Evolutionary conservation across 2,329 filamentous ascomycete species (phyloP).

Genomic region (Stenocarpella maydis): DNA sequence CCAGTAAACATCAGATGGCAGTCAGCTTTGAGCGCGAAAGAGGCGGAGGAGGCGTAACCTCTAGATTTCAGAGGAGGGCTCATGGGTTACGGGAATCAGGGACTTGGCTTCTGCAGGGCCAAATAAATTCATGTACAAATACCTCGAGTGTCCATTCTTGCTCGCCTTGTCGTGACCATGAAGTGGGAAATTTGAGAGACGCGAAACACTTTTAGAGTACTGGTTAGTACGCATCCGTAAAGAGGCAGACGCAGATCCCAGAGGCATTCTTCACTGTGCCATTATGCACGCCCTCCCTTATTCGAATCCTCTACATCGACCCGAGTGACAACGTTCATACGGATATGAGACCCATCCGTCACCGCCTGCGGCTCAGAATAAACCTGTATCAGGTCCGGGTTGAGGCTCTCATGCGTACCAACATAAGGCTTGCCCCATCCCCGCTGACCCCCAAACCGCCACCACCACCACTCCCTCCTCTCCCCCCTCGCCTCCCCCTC

Average conservation of each 20-base stretch:
- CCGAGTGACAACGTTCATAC: constrained; percentile 17
- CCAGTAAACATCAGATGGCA: not conserved
- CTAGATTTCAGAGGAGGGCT: too few species aligned
- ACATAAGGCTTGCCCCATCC: constrained; percentile 1
- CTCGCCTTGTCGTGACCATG: too few species aligned
- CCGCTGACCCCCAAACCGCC: constrained; percentile 4
- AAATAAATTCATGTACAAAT: too few species aligned
- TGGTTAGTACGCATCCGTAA: too few species aligned
- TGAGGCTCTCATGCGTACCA: constrained; percentile 2
- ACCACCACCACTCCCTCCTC: constrained; percentile 26
- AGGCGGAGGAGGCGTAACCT: too few species aligned
- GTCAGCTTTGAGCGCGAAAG: not conserved
- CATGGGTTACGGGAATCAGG: too few species aligned
- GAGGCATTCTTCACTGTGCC: too few species aligned
- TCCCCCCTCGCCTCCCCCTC: not conserved
- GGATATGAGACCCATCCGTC: constrained; percentile 18
- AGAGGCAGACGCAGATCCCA: too few species aligned
- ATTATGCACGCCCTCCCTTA: not conserved
- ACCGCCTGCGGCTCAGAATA: not conserved
- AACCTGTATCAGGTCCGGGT: constrained; percentile 7
- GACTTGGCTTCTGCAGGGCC: too few species aligned
- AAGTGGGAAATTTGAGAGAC: too few species aligned
- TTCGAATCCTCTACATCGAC: constrained; percentile 10
- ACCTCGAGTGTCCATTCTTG: too few species aligned
- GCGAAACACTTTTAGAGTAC: too few species aligned